Conservation (phyloP, 495 filamentous ascomycete species). For the Hyaloscypha bicolor region DNA sequence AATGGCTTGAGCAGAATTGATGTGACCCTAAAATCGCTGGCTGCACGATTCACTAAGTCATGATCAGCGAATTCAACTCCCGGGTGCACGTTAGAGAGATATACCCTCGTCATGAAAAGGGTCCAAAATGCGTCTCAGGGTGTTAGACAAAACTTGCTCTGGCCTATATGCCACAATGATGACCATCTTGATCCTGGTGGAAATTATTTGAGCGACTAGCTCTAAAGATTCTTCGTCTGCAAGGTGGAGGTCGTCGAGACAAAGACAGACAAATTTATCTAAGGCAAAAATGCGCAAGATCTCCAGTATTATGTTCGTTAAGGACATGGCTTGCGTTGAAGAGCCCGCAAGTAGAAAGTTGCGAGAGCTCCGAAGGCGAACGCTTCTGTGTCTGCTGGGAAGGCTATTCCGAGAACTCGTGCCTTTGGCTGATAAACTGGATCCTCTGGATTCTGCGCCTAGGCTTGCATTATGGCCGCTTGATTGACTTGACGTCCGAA, state of each 20-base stretch:
- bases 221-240: conserved; percentile 84
- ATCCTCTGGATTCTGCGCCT: conserved; percentile 7
- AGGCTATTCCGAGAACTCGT: conserved; percentile 16
- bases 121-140: conserved; percentile 47
- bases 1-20: conserved; percentile 68
- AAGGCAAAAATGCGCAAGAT: conserved; percentile 73
- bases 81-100: background rate
- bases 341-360: conserved; percentile 73
- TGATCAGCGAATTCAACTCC: conserved; percentile 9
- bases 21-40: conserved; percentile 46
- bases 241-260: conserved; percentile 82
- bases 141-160: conserved; percentile 50
- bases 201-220: conserved; percentile 72
- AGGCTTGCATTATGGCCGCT: conserved; percentile 24
- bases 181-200: conserved; percentile 73
- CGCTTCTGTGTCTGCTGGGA: conserved; percentile 12
- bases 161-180: conserved; percentile 68
- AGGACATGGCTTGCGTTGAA: conserved; percentile 70
- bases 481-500: conserved; percentile 9
- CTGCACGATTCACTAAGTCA: conserved; percentile 22
- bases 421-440: conserved; percentile 7
- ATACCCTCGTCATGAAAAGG: conserved; percentile 47
- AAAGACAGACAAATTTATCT: conserved; percentile 78
- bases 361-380: conserved; percentile 53
- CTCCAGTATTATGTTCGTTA: conserved; percentile 81